Evolutionary conservation across 176 grass and related monocot genomes (phyloP).

Genomic region (Ensete ventricosum): DNA sequence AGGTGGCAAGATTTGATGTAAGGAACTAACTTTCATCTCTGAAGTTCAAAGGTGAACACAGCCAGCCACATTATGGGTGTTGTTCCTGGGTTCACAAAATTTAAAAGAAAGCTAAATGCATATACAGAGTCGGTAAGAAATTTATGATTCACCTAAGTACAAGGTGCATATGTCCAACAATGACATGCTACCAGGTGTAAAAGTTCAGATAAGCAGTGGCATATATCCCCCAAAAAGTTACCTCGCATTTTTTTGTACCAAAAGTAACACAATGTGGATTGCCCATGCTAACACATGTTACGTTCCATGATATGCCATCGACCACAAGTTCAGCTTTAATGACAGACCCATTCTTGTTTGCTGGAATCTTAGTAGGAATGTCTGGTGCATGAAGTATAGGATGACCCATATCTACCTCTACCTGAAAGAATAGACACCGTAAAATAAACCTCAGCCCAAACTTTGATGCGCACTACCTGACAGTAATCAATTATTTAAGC

Average conservation of each 20-base stretch:
- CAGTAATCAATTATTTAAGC: too few species aligned
- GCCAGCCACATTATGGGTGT: neutral
- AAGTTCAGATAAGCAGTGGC: neutral
- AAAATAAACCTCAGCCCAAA: neutral
- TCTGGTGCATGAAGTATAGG: slow-evolving; percentile 56
- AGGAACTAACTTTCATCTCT: slow-evolving; percentile 21
- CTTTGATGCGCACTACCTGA: neutral
- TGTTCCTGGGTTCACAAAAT: slow-evolving; percentile 12
- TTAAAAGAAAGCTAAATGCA: neutral
- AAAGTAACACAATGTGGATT: slow-evolving; percentile 94
- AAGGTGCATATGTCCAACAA: too few species aligned
- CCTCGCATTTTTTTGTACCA: slow-evolving; percentile 48
- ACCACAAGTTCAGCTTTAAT: slow-evolving; percentile 60
- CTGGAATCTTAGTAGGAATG: slow-evolving; percentile 71
- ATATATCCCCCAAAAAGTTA: slow-evolving; percentile 20
- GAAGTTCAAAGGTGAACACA: neutral
- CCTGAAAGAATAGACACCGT: slow-evolving; percentile 28
- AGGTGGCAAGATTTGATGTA: slow-evolving; percentile 11
- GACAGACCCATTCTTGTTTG: slow-evolving; percentile 55
- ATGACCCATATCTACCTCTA: slow-evolving; percentile 91
- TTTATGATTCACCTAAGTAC: neutral
- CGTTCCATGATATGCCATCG: slow-evolving; percentile 67
- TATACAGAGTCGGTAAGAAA: neutral
- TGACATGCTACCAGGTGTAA: neutral
- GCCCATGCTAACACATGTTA: slow-evolving; percentile 99